Percentiles rank a stretch among this genome's conserved stretches.
Evolutionary conservation across 2,329 filamentous ascomycete species (phyloP).

Genomic region (Cladophialophora yegresii): DNA sequence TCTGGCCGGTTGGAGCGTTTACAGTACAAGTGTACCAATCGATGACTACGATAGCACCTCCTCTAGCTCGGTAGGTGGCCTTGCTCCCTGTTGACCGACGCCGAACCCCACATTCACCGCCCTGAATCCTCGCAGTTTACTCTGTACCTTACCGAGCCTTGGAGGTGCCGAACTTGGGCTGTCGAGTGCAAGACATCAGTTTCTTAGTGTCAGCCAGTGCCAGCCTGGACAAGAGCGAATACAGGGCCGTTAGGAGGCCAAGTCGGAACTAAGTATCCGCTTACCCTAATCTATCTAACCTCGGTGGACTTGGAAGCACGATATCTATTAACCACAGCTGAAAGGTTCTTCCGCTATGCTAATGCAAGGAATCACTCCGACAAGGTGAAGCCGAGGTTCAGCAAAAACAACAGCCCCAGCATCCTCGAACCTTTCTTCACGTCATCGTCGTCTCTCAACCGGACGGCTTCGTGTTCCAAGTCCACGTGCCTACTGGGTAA

Average conservation of each 20-base stretch:
- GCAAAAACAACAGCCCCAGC: not conserved
- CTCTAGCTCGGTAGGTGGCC: not conserved
- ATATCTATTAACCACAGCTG: not conserved
- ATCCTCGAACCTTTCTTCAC: not conserved
- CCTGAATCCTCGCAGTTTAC: not conserved
- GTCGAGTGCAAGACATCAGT: not conserved
- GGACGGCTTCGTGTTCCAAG: not conserved
- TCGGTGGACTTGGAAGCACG: not conserved
- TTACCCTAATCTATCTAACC: not conserved
- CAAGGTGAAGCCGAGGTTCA: not conserved
- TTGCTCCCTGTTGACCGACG: not conserved
- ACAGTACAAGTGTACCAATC: too few species aligned
- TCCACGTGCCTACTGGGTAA: not conserved
- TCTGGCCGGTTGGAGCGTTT: not conserved
- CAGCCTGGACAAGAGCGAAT: not conserved
- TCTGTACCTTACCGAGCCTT: not conserved
- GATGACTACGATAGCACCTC: too few species aligned
- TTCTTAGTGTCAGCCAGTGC: too few species aligned
- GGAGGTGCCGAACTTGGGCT: not conserved
- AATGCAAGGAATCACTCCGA: not conserved
- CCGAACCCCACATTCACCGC: not conserved
- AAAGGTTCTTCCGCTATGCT: not conserved
- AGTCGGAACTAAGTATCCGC: not conserved
- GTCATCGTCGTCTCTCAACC: not conserved
- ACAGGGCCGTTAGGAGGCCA: too few species aligned